phyloP scores from a whole-genome alignment of 345 rosid species.

The Gynandropsis gynandra region DNA sequence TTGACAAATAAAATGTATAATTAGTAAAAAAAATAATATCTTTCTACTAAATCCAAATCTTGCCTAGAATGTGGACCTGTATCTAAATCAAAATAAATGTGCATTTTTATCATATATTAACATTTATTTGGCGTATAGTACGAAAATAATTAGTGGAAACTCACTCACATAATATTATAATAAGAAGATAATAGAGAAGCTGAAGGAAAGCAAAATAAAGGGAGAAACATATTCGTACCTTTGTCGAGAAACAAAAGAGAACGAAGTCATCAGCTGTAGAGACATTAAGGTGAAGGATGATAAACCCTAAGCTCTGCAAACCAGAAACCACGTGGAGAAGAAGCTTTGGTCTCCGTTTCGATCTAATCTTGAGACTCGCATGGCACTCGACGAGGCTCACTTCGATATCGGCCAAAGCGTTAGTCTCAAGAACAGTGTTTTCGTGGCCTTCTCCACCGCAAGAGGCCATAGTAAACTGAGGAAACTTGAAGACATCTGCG shows the following conservation, averaged over 20 bases:
- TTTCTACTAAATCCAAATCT: no score
- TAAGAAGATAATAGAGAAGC: slow-evolving; percentile 10
- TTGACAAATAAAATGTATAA: no score
- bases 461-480: slow-evolving; percentile 45
- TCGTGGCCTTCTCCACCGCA: neutral
- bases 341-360: slow-evolving; percentile 58
- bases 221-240: slow-evolving; percentile 50
- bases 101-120: no score
- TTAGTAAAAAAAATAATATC: neutral
- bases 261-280: slow-evolving; percentile 51
- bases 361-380: slow-evolving; percentile 71
- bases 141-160: no score
- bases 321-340: slow-evolving; percentile 63
- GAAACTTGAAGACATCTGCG: slow-evolving; percentile 57
- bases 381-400: slow-evolving; percentile 81
- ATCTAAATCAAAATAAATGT: neutral
- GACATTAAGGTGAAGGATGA: slow-evolving; percentile 76
- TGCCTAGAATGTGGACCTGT: no score
- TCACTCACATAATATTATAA: neutral
- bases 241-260: slow-evolving; percentile 69
- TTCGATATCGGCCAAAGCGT: slow-evolving; percentile 41
- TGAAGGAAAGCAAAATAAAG: neutral
- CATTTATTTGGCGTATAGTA: no score
- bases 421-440: slow-evolving; percentile 19
- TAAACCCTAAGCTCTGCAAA: slow-evolving; percentile 52